Evolutionary conservation across 306 rosid genomes (phyloP).

Genomic region (Cucurbita argyrosperma): DNA sequence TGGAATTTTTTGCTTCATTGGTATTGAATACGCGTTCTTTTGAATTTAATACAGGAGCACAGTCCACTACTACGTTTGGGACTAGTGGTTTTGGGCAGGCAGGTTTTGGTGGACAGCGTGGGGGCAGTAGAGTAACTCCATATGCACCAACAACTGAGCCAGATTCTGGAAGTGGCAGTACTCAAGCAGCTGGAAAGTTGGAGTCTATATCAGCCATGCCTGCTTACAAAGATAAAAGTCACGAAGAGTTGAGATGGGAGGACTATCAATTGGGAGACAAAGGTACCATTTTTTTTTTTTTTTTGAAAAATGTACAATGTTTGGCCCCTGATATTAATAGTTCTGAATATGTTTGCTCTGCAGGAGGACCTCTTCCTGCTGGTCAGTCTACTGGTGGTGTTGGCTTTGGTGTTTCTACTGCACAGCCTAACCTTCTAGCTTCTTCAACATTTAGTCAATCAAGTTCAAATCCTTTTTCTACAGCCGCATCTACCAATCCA

Average conservation of each 20-base stretch:
- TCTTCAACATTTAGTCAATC: constrained; percentile 48
- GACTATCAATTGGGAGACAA: constrained; percentile 90
- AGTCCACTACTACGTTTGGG: constrained; percentile 49
- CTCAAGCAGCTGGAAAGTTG: constrained; percentile 44
- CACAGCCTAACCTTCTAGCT: constrained; percentile 41
- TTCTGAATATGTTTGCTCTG: not conserved
- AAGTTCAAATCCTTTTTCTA: constrained; percentile 48
- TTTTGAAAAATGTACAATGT: not conserved
- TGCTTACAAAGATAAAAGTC: constrained; percentile 75
- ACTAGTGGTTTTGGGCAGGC: constrained; percentile 51
- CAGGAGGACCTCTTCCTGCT: constrained; percentile 78
- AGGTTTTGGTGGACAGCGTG: constrained; percentile 65
- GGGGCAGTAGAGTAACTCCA: constrained; percentile 64
- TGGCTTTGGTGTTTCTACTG: constrained; percentile 38
- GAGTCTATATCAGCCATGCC: constrained; percentile 96
- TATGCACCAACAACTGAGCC: constrained; percentile 68
- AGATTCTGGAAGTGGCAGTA: constrained; percentile 34
- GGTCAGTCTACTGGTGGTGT: constrained; percentile 31
- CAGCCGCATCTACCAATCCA: constrained; percentile 34
- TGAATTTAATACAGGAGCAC: constrained; percentile 40
- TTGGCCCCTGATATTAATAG: not conserved
- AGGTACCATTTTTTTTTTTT: constrained; percentile 20
- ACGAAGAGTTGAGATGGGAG: constrained; percentile 96
- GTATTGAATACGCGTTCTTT: too few species aligned
- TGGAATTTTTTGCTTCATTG: not conserved